Conservation (phyloP, 2,329 filamentous ascomycete genomes). For the Fusarium zealandicum region DNA sequence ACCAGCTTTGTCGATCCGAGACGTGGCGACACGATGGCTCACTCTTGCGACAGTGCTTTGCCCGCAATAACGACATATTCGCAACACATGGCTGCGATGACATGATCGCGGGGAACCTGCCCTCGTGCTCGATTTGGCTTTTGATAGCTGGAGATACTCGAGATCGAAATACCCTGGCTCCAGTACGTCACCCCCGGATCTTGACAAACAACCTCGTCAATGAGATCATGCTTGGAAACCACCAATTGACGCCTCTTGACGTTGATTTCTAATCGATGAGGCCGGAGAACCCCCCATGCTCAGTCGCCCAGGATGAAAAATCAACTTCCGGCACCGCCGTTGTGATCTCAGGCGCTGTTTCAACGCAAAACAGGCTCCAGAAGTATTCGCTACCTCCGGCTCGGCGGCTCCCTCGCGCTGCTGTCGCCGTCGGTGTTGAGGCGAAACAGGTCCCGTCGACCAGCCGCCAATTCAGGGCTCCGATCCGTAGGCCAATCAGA, state of each 20-base stretch:
- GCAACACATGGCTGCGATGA: slow-evolving; percentile 35
- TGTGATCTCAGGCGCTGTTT: slow-evolving; percentile 6
- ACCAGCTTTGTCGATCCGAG: slow-evolving; percentile 9
- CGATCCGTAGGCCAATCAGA: slow-evolving; percentile 47
- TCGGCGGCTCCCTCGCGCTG: slow-evolving; percentile 37
- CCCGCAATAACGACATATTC: slow-evolving; percentile 16
- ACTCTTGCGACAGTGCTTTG: slow-evolving; percentile 19
- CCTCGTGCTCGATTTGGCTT: slow-evolving; percentile 31
- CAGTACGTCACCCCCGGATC: slow-evolving; percentile 12
- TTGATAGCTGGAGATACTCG: background rate
- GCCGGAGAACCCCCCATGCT: slow-evolving; percentile 3
- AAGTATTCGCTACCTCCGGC: slow-evolving; percentile 37
- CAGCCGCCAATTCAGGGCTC: slow-evolving; percentile 35
- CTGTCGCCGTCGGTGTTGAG: slow-evolving; percentile 34
- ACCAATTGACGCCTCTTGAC: slow-evolving; percentile 1
- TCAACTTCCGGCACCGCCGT: slow-evolving; percentile 20
- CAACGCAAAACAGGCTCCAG: slow-evolving; percentile 3
- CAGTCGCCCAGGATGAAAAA: background rate
- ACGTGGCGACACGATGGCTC: slow-evolving; percentile 21
- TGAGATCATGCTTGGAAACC: slow-evolving; percentile 26
- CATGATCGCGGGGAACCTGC: slow-evolving; percentile 38
- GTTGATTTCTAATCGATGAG: background rate
- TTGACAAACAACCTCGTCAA: slow-evolving; percentile 14
- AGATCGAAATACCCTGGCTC: slow-evolving; percentile 17
- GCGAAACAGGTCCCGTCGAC: slow-evolving; percentile 37